phyloP scores from a whole-genome alignment of 192 early-diverging fungal species.

The Backusella psychrophila region DNA sequence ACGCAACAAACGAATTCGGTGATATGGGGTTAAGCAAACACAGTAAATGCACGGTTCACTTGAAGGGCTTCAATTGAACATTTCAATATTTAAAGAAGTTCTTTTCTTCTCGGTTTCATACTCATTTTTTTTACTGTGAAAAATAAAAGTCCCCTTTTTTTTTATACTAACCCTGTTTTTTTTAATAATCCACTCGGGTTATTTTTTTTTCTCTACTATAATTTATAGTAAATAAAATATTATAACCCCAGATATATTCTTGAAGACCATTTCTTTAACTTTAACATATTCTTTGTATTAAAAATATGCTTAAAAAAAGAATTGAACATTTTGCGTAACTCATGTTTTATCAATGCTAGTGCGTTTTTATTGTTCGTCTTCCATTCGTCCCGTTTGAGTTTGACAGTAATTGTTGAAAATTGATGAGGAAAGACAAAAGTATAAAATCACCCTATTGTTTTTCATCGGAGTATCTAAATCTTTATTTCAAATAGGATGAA shows the following conservation, averaged over 20 bases:
- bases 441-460: constrained; percentile 1
- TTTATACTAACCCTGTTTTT: not conserved
- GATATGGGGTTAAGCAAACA: not conserved
- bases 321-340: not conserved
- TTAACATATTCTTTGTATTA: not conserved
- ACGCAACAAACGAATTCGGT: not conserved
- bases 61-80: not conserved
- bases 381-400: not conserved
- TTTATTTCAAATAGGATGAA: not conserved
- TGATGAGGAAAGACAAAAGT: not conserved
- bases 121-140: not conserved
- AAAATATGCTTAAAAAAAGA: not conserved
- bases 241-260: not conserved
- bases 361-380: not conserved
- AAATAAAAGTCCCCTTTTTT: not conserved
- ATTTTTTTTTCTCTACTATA: not conserved
- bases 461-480: not conserved
- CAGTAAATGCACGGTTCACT: not conserved
- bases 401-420: not conserved
- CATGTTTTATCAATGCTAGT: not conserved
- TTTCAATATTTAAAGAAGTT: not conserved
- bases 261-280: not conserved
- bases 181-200: not conserved
- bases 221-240: not conserved
- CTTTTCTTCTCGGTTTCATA: not conserved